A percentile compares a stretch with the other conserved stretches of the same genome.
phyloP scores from a whole-genome alignment of 2,329 filamentous ascomycete genomes.

The Curvularia spicifera region DNA sequence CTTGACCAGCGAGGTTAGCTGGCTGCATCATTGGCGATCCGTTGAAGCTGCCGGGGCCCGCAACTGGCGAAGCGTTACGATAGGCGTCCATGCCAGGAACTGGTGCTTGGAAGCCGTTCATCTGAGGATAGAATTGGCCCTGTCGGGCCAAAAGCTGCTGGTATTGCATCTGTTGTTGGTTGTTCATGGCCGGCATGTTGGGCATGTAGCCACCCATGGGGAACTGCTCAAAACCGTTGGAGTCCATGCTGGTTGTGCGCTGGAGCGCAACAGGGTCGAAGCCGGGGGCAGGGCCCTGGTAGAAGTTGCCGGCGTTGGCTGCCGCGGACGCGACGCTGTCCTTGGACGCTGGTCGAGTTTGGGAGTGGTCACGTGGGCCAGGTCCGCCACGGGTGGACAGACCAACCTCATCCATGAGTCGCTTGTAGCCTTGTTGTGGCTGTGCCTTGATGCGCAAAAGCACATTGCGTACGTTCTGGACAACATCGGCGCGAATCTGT shows the following conservation, averaged over 20 bases:
- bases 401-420: conserved; percentile 97
- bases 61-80: conserved; percentile 51
- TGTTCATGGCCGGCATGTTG: conserved; percentile 51
- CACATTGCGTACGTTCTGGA: conserved; percentile 90
- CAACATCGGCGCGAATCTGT: conserved; percentile 81
- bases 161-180: conserved; percentile 62
- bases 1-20: conserved; percentile 52
- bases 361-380: conserved; percentile 45
- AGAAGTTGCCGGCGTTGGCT: conserved; percentile 45
- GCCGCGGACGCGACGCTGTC: conserved; percentile 41
- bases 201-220: conserved; percentile 49
- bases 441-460: conserved; percentile 90
- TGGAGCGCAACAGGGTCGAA: conserved; percentile 54
- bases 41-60: conserved; percentile 47
- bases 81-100: conserved; percentile 54
- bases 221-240: conserved; percentile 56
- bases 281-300: conserved; percentile 44
- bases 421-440: conserved; percentile 95
- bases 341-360: conserved; percentile 48
- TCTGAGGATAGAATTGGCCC: conserved; percentile 55
- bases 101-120: conserved; percentile 51
- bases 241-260: conserved; percentile 58
- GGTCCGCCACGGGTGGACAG: conserved; percentile 66
- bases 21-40: conserved; percentile 58
- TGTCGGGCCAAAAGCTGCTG: conserved; percentile 62